phyloP scores from a whole-genome alignment of 495 filamentous ascomycete genomes.

The Pyronema omphalodes region DNA sequence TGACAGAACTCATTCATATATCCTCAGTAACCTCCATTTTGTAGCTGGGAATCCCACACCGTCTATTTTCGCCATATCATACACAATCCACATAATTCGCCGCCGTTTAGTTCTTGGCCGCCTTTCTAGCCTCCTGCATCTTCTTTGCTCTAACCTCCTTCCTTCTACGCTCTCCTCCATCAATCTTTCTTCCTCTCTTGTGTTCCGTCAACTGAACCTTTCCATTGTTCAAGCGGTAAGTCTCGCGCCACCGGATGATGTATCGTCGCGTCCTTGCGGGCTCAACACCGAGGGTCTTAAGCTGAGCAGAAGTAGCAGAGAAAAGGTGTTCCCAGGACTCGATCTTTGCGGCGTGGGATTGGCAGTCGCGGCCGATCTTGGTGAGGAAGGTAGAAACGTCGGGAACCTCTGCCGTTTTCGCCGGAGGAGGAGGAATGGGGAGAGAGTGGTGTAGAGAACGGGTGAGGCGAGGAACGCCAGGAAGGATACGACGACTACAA shows the following conservation, averaged over 20 bases:
- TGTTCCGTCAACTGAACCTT: slow-evolving; percentile 15
- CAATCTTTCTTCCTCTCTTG: slow-evolving; percentile 66
- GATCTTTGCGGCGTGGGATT: slow-evolving; percentile 52
- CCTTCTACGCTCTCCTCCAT: slow-evolving; percentile 84
- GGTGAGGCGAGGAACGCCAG: slow-evolving; percentile 10
- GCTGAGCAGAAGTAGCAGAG: slow-evolving; percentile 50
- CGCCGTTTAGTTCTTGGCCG: neutral
- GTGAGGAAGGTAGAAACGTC: slow-evolving; percentile 76
- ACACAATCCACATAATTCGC: no score
- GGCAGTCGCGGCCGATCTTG: slow-evolving; percentile 73
- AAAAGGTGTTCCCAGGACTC: slow-evolving; percentile 81
- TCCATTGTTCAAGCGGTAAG: slow-evolving; percentile 36
- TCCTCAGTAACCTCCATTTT: no score
- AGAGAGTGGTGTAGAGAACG: slow-evolving; percentile 19
- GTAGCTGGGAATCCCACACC: no score
- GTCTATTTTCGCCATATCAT: slow-evolving; percentile 4
- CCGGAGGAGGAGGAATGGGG: slow-evolving; percentile 20
- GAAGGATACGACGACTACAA: neutral
- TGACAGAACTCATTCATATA: no score
- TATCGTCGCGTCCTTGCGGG: slow-evolving; percentile 65
- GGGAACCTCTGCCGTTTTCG: slow-evolving; percentile 66
- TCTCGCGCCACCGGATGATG: slow-evolving; percentile 68
- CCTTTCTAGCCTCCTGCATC: slow-evolving; percentile 16
- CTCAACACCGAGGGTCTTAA: slow-evolving; percentile 70
- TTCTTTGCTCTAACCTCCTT: slow-evolving; percentile 63